Conservation (phyloP, 495 filamentous ascomycete species). For the Sphaerosporella brunnea region DNA sequence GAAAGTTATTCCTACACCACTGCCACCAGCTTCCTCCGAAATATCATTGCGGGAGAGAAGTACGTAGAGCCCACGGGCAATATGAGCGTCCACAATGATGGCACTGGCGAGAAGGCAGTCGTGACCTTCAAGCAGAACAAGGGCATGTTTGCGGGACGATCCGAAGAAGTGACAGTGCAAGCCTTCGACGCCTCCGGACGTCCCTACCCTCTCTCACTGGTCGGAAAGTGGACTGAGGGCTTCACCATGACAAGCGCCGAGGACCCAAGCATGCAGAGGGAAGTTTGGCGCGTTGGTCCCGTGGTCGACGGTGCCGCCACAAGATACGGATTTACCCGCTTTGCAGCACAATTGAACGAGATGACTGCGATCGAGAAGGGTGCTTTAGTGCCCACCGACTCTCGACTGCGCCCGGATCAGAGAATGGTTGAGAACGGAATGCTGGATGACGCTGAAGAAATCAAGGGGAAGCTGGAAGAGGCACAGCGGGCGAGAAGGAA, state of each 20-base stretch:
- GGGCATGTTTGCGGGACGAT: conserved; percentile 89
- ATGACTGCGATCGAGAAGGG: conserved; percentile 60
- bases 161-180: conserved; percentile 70
- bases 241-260: conserved; percentile 42
- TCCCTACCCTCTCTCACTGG: conserved; percentile 42
- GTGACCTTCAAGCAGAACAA: conserved; percentile 70
- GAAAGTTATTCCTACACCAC: conserved; percentile 72
- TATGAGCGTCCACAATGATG: conserved; percentile 67
- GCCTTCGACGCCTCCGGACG: conserved; percentile 45
- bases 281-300: conserved; percentile 59
- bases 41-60: conserved; percentile 95
- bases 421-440: conserved; percentile 66
- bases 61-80: conserved; percentile 89
- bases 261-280: conserved; percentile 35
- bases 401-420: conserved; percentile 76
- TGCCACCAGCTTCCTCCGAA: conserved; percentile 77
- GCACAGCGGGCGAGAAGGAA: conserved; percentile 58
- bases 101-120: conserved; percentile 56
- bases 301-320: conserved; percentile 58
- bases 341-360: conserved; percentile 76
- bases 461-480: conserved; percentile 74
- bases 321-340: conserved; percentile 71
- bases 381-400: conserved; percentile 56
- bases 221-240: conserved; percentile 68
- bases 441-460: conserved; percentile 63